A percentile compares a stretch with the other conserved stretches of the same genome.
phyloP scores from a whole-genome alignment of 768 basidiomycete genomes.

The Xerocomus brunneocitrinus region DNA sequence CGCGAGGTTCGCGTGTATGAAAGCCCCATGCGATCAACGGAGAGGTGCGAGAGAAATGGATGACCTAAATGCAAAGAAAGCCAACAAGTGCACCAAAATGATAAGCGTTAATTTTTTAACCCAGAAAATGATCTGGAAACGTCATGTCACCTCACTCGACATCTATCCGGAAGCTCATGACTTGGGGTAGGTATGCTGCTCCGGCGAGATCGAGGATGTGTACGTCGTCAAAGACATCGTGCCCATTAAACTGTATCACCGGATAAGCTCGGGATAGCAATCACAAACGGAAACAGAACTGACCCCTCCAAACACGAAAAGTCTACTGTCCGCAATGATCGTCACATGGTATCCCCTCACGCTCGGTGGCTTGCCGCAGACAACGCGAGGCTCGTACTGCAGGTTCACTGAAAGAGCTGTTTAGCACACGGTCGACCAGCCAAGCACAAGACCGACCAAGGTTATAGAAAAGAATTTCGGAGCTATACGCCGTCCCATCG shows the following conservation, averaged over 20 bases:
- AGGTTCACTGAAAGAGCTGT: constrained; percentile 57
- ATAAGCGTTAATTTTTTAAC: neutral
- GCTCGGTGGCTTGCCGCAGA: constrained; percentile 64
- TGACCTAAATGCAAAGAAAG: neutral
- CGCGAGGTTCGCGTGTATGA: neutral
- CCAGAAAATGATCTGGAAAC: neutral
- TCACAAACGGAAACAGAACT: constrained; percentile 7
- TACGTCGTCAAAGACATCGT: constrained; percentile 80
- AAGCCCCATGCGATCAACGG: constrained; percentile 12
- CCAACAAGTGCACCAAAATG: neutral
- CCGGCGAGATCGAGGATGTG: constrained; percentile 82
- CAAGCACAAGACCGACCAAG: constrained; percentile 53
- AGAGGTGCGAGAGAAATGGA: constrained; percentile 4
- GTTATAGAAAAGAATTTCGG: constrained; percentile 79
- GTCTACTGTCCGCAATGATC: constrained; percentile 73
- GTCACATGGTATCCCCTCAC: constrained; percentile 84
- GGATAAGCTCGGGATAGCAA: neutral
- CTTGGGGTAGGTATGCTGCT: constrained; percentile 85
- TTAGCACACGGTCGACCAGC: neutral
- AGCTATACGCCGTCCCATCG: constrained; percentile 68
- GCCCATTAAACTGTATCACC: constrained; percentile 61
- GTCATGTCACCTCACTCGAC: constrained; percentile 18
- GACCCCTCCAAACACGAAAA: constrained; percentile 81
- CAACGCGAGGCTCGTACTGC: constrained; percentile 70
- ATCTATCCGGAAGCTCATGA: constrained; percentile 69